Base-by-base conservation (phyloP, 2,329 filamentous ascomycete genomes). In the Curvularia spicifera region DNA sequence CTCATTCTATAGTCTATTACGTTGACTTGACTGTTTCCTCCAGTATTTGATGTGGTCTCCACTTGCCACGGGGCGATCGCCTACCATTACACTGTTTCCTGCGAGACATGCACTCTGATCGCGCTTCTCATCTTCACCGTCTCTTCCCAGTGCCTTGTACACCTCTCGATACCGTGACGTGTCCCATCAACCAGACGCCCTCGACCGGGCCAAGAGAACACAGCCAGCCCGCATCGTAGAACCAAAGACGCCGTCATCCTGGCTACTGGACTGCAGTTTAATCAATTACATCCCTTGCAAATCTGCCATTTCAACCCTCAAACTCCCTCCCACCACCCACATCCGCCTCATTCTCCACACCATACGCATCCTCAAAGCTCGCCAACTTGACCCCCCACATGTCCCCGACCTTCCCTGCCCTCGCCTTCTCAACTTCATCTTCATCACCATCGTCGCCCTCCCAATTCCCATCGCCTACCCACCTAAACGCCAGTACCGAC, bases 281-380 rank as follows among this genome's bases (percentile, higher is more conserved):
- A 5, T n/a, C n/a, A 13, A 37, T 37, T 4, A 13, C 15, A 7
- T n/a, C 5, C 13, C 6, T 37, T 7, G 15, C 12, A 13, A 1
- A n/a, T n/a, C 3, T 7, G 6, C 4, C 12, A 13, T 7, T 37
- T 70, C 61, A 75, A 20, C 68, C 72, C 47, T 74, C 73, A 57
- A 75, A 75, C 43, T 73, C 68, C 31, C 53, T 48, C 15, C 64
- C 56, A 10, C 62, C 70, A 18, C 73, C 73, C 13, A 74, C 65
- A 72, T 75, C 73, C 51, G 44, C 62, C 51, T 65, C 64, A 52
- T 74, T 73, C 53, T 68, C 64, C 5, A 71, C 72, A 0, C 71
- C 76, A 63, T 75, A 77, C 31, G 64, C 62, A 59, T 78, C 77
- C 48, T 78, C 75, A 53, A 71, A 78, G 44, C 63, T 74, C 45